Conservation (phyloP, 139 green algal genomes). For the Tetraselmis striata region DNA sequence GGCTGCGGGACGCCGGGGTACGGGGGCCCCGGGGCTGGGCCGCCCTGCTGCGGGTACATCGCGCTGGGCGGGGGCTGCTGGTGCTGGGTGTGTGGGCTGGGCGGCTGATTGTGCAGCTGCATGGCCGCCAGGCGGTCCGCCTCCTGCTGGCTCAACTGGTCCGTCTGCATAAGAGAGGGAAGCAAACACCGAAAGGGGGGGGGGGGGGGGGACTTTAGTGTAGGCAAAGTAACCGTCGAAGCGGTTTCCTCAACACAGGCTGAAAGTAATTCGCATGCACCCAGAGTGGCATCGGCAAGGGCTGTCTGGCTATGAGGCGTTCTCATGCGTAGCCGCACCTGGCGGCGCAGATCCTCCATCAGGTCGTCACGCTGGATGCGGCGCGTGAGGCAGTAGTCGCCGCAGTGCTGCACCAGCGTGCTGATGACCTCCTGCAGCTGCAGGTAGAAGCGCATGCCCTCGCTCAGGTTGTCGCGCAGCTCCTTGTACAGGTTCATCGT, state of each 20-base stretch:
- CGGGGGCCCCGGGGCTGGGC: background rate
- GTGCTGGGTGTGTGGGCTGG: background rate
- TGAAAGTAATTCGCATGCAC: too few species aligned
- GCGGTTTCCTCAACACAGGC: too few species aligned
- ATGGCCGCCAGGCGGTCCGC: background rate
- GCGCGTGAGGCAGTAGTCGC: slow-evolving; percentile 67
- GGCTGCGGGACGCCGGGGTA: background rate
- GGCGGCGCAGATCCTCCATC: slow-evolving; percentile 29
- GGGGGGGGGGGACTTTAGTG: too few species aligned
- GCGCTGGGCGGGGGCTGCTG: background rate
- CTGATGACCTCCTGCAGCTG: slow-evolving; percentile 74
- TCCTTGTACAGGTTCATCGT: slow-evolving; percentile 51
- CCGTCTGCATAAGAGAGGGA: too few species aligned
- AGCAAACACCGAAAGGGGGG: too few species aligned
- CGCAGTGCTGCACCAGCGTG: slow-evolving; percentile 65
- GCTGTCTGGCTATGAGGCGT: too few species aligned
- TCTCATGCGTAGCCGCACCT: too few species aligned
- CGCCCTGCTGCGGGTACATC: background rate
- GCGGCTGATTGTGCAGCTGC: background rate
- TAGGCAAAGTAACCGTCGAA: too few species aligned
- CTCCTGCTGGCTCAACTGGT: background rate
- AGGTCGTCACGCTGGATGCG: slow-evolving; percentile 43
- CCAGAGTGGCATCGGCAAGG: too few species aligned
- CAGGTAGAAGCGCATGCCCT: slow-evolving; percentile 83
- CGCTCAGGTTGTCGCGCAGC: slow-evolving; percentile 64